Conservation (phyloP, 148 eudicot species). For the Amaranthus hypochondriacus region DNA sequence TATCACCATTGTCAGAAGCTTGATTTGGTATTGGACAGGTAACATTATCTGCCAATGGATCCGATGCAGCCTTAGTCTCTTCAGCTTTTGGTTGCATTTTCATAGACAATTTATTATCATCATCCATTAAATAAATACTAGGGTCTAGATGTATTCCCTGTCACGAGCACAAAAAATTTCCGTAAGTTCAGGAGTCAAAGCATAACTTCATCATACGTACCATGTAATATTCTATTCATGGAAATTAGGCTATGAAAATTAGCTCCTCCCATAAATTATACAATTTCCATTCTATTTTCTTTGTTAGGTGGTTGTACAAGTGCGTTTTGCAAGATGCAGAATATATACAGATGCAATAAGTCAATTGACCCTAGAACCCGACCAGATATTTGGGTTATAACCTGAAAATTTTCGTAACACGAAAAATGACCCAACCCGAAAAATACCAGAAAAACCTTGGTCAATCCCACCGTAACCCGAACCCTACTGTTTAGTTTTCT, state of each 20-base stretch:
- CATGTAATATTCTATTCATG: not conserved
- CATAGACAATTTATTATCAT: constrained; percentile 61
- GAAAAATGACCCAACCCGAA: too few relatives aligned
- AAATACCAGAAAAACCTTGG: too few relatives aligned
- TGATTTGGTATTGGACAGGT: constrained; percentile 26
- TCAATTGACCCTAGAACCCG: not conserved
- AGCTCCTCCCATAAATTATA: not conserved
- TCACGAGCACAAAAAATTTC: constrained; percentile 15
- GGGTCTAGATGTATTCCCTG: constrained; percentile 99
- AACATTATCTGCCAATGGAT: constrained; percentile 29
- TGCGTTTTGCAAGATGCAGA: not conserved
- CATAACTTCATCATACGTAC: not conserved
- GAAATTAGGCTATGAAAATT: not conserved
- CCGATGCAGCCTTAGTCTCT: constrained; percentile 32
- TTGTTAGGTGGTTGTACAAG: not conserved
- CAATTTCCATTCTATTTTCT: not conserved
- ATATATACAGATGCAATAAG: not conserved
- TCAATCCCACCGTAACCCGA: too few relatives aligned
- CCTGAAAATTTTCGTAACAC: too few relatives aligned
- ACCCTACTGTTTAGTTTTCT: too few relatives aligned
- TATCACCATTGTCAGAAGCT: constrained; percentile 26
- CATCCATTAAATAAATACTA: constrained; percentile 95
- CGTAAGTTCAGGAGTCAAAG: not conserved
- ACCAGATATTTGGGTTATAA: not conserved
- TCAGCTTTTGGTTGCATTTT: constrained; percentile 41